Base-by-base conservation (phyloP, 139 green algal genomes). In the Tetratostichococcus sp. region DNA sequence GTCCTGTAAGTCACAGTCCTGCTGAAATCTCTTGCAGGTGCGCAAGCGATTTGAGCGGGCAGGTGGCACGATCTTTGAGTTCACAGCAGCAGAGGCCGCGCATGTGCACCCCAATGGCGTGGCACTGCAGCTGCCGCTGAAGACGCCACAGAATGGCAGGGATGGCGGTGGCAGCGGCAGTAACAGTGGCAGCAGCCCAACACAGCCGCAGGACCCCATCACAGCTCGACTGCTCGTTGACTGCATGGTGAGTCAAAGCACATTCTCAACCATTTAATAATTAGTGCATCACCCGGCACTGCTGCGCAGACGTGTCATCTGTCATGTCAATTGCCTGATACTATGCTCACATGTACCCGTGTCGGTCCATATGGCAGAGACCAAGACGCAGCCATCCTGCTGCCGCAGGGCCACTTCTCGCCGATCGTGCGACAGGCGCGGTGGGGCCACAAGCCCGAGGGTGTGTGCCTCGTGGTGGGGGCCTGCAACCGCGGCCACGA, bases 391-490 rank as follows among this genome's bases (percentile, higher is more conserved):
- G 39, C 67, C 70, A 67, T 33, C 22, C 14, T 0, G 17, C 28
- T n/a, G 69, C 50, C 26, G 50, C 50, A 62, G 50, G 50, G 50
- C 50, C 50, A 62, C 50, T 62, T 62, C 19, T 62, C 50, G 50
- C 94, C 94, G 17, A 89, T 97, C 17, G 91, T 96, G 25, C 80
- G 84, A 30, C 95, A 99, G 86, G 68, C 92, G 50, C 80, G 96
- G 25, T 88, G 88, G 82, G 85, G 89, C 33, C 23, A 76, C 22
- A 94, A 94, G 82, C 95, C 95, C 0, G 93, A 99, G 42, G 94
- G 95, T 22, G 89, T 98, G 67, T 98, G 95, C 77, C 74, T 97
- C 42, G 95, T 99, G 33, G 95, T 99, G 35, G 95, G 95, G 30
- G 80, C 83, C 28, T 92, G 93, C 75, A 87, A 82, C 3, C 70